Base-by-base conservation (phyloP, 2,329 filamentous ascomycete genomes). In the Metarhizium guizhouense region DNA sequence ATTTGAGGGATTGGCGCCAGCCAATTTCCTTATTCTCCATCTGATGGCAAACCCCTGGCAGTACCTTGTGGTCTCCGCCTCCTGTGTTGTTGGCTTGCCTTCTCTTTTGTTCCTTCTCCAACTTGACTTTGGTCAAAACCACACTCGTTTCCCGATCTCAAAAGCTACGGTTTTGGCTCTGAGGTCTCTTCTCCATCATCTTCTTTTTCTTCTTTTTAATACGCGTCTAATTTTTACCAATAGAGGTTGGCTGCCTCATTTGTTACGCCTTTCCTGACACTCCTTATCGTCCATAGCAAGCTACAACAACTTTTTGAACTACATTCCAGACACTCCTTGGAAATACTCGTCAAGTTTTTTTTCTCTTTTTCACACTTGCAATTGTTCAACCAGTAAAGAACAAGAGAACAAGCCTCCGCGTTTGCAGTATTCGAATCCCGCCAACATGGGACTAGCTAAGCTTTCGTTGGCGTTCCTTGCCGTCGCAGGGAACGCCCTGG, bases 401-500 rank as follows among this genome's bases (percentile, higher is more conserved):
- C 1, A 30, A 7, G 14, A 51, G 6, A 54, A 20, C 1, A 30
- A 7, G 14, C 30, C 5, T 56, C 34, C 47, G 40, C 50, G 34
- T 38, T 51, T 4, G 25, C 53, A 47, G 50, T 16, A 34, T 50
- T 53, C 38, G 7, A 36, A 42, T 51, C 25, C 3, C 20, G 48
- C 51, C 61, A 68, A 56, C 60, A 73, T 73, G 70, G 66, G 67
- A 57, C 61, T 68, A 50, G 66, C 67, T 49, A 66, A 65, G 62
- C 55, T 65, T 54, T 62, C 65, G 42, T 51, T 67, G 51, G 62
- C 72, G 57, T 65, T 72, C 47, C 66, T 76, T 60, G 69, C 74
- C 55, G 62, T 78, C 58, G 64, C 74, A 57, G 72, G 72, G 58
- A 67, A 74, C 54, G 68, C 72, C 61, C 64, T 74, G 34, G 72